Base-by-base conservation (phyloP, 2,329 filamentous ascomycete species). In the Colletotrichum abscissum region DNA sequence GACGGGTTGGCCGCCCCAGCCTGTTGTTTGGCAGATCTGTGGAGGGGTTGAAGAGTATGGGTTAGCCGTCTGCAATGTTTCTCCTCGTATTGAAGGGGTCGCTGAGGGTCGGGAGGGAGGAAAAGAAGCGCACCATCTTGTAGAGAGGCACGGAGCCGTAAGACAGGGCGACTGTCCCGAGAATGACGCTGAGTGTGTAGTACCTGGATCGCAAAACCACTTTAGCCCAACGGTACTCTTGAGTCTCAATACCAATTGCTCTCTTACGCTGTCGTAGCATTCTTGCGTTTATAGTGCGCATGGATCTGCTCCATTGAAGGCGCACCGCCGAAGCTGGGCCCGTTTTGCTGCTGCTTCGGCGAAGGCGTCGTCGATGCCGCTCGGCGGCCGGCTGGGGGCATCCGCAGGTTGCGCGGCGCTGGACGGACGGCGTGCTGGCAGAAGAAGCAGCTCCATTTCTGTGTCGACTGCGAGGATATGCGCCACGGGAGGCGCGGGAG, bases 1-100 rank as follows among this genome's bases (percentile, higher is more conserved):
- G 76, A 98, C 90, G 38, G 96, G 96, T 81, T 98, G 95, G 54
- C 96, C 96, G 78, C 95, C 95, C 95, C 95, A 98, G 78, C 96
- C 94, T 14, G 93, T 95, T 19, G 93, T 94, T 85, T 93, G 91
- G 84, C 94, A 96, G 80, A 96, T 95, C 91, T 94, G 76, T 12
- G 57, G 14, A 60, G 76, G 30, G 78, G 73, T 8, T 73, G 35
- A 30, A 22, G 33, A 35, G 33, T 12, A 19, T 42, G 38, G 5
- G 38, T 42, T 19, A 42, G 38, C 14, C 16, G 38, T 42, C 38
- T 19, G 38, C 38, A 19, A 42, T 42, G 9, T 42, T 19, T 42
- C 38, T 16, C 12, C 14, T 42, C 9, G 33, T 12, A 35, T 12
- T 35, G 59, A 63, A 63, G 75, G 38, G 12, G 22, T 26, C 19